phyloP scores from a whole-genome alignment of 768 basidiomycete genomes.

The Leccinum ochraceum region DNA sequence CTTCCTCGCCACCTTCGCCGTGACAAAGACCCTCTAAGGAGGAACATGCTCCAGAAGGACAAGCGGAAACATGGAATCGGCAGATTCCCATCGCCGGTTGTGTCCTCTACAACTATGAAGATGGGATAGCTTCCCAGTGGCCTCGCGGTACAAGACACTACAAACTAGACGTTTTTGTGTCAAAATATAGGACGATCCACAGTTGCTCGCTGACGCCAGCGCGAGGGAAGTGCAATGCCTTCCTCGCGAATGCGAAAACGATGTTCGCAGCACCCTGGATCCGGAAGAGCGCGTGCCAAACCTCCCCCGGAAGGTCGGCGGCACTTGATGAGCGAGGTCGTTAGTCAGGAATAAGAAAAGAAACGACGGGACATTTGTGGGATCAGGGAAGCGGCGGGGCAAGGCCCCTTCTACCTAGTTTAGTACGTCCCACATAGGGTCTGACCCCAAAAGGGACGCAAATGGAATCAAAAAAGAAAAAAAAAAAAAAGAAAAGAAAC shows the following conservation, averaged over 20 bases:
- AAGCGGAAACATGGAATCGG: neutral
- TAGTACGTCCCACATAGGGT: too few species aligned
- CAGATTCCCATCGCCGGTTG: neutral
- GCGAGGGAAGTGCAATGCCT: constrained; percentile 19
- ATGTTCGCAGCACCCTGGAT: constrained; percentile 40
- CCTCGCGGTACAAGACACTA: constrained; percentile 58
- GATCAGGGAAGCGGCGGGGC: too few species aligned
- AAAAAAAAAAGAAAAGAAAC: neutral
- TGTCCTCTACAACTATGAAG: constrained; percentile 25
- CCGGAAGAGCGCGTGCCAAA: constrained; percentile 31
- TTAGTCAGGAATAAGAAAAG: constrained; percentile 18
- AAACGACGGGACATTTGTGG: too few species aligned
- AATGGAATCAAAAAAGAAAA: neutral
- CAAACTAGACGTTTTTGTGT: constrained; percentile 29
- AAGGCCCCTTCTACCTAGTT: too few species aligned
- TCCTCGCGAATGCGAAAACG: constrained; percentile 40
- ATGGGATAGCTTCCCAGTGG: constrained; percentile 60
- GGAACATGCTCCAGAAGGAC: neutral
- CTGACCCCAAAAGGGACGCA: too few species aligned
- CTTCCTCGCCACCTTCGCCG: constrained; percentile 37
- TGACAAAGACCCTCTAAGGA: constrained; percentile 16
- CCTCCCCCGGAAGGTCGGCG: constrained; percentile 20
- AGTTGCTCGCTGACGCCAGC: constrained; percentile 5
- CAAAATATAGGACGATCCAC: constrained; percentile 34
- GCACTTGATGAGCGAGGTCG: constrained; percentile 6